Percentiles rank a stretch among this genome's conserved stretches.
phyloP scores from a whole-genome alignment of 1,284 basidiomycete species.

The Ceratorhiza oryzae-sativae region DNA sequence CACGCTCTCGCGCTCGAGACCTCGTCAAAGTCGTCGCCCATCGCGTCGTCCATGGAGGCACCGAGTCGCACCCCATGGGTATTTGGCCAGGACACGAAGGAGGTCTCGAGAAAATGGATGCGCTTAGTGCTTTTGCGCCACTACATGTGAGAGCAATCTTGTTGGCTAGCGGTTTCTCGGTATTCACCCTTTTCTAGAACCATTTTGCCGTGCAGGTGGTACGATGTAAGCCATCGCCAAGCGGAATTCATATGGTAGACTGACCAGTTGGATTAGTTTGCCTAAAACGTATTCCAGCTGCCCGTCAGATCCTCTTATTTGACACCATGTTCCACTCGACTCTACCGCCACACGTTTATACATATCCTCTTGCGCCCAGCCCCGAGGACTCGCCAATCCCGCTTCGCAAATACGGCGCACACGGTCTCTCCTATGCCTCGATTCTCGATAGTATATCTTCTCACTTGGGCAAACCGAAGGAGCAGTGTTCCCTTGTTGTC shows the following conservation, averaged over 20 bases:
- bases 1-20: slow-evolving; percentile 49
- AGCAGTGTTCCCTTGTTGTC: slow-evolving; percentile 70
- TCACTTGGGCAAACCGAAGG: slow-evolving; percentile 61
- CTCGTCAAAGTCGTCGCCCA: slow-evolving; percentile 67
- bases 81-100: slow-evolving; percentile 61
- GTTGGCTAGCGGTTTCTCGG: not conserved
- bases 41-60: slow-evolving; percentile 84
- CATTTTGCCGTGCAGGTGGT: slow-evolving; percentile 58
- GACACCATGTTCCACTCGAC: slow-evolving; percentile 86
- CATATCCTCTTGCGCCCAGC: slow-evolving; percentile 74
- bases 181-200: slow-evolving; percentile 49
- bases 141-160: slow-evolving; percentile 58
- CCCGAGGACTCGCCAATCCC: slow-evolving; percentile 67
- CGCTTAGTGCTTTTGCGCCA: slow-evolving; percentile 79
- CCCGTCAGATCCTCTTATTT: slow-evolving; percentile 74
- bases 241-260: slow-evolving; percentile 64
- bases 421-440: slow-evolving; percentile 62
- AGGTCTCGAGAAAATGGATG: slow-evolving; percentile 73
- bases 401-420: slow-evolving; percentile 87
- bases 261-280: slow-evolving; percentile 65
- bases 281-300: slow-evolving; percentile 66
- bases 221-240: slow-evolving; percentile 44
- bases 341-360: slow-evolving; percentile 74
- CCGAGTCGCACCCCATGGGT: slow-evolving; percentile 69
- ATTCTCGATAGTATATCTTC: slow-evolving; percentile 60